phyloP scores from a whole-genome alignment of 495 filamentous ascomycete species.

The Neurospora terricola region DNA sequence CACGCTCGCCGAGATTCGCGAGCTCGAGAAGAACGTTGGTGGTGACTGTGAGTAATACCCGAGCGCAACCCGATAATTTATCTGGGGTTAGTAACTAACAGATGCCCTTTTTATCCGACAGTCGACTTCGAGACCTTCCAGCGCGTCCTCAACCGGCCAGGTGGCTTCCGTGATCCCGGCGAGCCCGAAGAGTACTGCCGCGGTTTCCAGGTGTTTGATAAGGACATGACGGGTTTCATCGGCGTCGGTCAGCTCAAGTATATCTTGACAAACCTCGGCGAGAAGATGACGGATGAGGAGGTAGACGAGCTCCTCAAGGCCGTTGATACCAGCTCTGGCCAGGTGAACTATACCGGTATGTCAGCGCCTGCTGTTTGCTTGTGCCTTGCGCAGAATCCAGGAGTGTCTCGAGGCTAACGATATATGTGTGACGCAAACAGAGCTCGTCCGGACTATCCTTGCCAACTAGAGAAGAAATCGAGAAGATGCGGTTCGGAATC shows the following conservation, averaged over 20 bases:
- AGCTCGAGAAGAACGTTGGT: constrained; percentile 79
- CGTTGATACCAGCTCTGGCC: constrained; percentile 84
- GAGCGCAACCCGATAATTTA: background rate
- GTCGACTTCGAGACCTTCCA: constrained; percentile 97
- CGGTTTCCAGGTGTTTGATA: constrained; percentile 98
- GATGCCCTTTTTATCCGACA: constrained; percentile 21
- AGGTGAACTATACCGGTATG: constrained; percentile 93
- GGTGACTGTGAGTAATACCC: constrained; percentile 66
- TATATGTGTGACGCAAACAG: constrained; percentile 28
- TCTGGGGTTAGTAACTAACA: background rate
- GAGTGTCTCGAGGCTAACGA: constrained; percentile 5
- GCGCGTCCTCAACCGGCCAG: constrained; percentile 90
- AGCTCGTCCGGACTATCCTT: constrained; percentile 88
- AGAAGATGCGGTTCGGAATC: background rate
- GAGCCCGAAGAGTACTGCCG: constrained; percentile 97
- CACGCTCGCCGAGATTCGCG: constrained; percentile 80
- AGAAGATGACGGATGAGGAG: constrained; percentile 98
- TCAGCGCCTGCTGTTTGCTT: constrained; percentile 2
- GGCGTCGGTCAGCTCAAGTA: constrained; percentile 94
- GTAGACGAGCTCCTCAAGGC: constrained; percentile 97
- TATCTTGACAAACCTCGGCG: constrained; percentile 90
- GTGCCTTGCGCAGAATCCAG: background rate
- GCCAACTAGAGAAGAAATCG: constrained; percentile 54
- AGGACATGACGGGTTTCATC: constrained; percentile 96
- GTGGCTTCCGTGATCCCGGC: constrained; percentile 94